Conservation (phyloP, 1,284 basidiomycete genomes). For the Leccinum fuscescens region DNA sequence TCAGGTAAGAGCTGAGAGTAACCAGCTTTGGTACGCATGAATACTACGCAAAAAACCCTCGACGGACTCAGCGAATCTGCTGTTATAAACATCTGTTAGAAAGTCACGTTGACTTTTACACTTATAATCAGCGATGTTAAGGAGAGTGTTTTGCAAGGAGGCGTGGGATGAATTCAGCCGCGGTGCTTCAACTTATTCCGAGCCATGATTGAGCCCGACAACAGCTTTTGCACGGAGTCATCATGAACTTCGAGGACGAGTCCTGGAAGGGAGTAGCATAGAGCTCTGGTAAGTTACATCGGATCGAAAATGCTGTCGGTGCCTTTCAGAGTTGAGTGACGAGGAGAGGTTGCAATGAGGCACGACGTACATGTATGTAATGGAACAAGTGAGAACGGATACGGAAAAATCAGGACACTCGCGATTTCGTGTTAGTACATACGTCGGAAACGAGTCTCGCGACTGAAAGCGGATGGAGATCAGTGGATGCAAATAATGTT, state of each 20-base stretch:
- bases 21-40: too few relatives aligned
- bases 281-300: constrained; percentile 48
- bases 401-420: constrained; percentile 69
- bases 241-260: too few relatives aligned
- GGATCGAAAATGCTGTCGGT: constrained; percentile 76
- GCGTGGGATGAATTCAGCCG: too few relatives aligned
- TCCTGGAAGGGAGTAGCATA: too few relatives aligned
- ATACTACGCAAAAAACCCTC: too few relatives aligned
- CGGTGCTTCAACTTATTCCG: not conserved
- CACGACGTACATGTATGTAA: constrained; percentile 71
- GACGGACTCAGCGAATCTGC: too few relatives aligned
- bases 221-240: too few relatives aligned
- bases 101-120: too few relatives aligned
- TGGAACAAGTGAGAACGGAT: constrained; percentile 71
- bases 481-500: constrained; percentile 3
- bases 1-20: too few relatives aligned
- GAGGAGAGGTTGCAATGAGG: not conserved
- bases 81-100: too few relatives aligned
- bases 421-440: constrained; percentile 62
- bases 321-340: constrained; percentile 33
- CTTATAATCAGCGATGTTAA: too few relatives aligned
- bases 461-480: constrained; percentile 42
- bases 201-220: not conserved
- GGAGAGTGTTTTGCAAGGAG: too few relatives aligned
- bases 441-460: constrained; percentile 76